Conservation (phyloP, 148 eudicot species). For the Dysphania ambrosioides region DNA sequence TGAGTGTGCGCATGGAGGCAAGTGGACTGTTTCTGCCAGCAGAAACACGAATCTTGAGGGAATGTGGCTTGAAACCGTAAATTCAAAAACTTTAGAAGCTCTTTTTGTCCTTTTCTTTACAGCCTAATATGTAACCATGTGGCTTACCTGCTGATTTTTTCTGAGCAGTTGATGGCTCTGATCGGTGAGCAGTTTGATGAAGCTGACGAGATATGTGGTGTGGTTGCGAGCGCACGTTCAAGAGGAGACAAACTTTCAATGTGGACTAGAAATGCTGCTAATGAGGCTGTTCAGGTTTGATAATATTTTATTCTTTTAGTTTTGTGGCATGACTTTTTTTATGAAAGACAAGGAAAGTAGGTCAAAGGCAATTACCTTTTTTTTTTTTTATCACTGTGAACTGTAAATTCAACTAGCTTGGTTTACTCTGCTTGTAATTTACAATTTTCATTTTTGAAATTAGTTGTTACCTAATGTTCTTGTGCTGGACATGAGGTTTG, state of each 20-base stretch:
- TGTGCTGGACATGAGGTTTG: neutral
- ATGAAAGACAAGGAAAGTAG: neutral
- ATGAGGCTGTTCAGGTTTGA: slow-evolving; percentile 90
- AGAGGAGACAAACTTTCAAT: slow-evolving; percentile 76
- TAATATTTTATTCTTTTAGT: neutral
- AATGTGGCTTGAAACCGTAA: slow-evolving; percentile 99
- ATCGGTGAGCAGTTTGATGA: slow-evolving; percentile 95
- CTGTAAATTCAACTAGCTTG: neutral
- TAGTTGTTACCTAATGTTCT: neutral
- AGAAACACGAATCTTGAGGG: slow-evolving; percentile 58
- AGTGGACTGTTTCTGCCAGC: slow-evolving; percentile 73
- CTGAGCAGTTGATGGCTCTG: slow-evolving; percentile 76
- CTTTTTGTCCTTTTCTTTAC: neutral
- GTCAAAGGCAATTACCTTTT: neutral
- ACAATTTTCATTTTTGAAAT: neutral
- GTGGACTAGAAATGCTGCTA: slow-evolving; percentile 86
- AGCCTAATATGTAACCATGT: neutral
- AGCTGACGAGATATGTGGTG: slow-evolving; percentile 91
- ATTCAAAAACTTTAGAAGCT: neutral
- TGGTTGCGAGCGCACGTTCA: slow-evolving; percentile 88
- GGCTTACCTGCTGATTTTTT: slow-evolving; percentile 3
- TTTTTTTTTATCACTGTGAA: neutral
- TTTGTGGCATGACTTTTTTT: neutral
- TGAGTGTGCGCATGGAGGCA: slow-evolving; percentile 96
- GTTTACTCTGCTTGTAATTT: neutral